phyloP scores from a whole-genome alignment of 176 grass and related monocot genomes.

The Juncus effusus region DNA sequence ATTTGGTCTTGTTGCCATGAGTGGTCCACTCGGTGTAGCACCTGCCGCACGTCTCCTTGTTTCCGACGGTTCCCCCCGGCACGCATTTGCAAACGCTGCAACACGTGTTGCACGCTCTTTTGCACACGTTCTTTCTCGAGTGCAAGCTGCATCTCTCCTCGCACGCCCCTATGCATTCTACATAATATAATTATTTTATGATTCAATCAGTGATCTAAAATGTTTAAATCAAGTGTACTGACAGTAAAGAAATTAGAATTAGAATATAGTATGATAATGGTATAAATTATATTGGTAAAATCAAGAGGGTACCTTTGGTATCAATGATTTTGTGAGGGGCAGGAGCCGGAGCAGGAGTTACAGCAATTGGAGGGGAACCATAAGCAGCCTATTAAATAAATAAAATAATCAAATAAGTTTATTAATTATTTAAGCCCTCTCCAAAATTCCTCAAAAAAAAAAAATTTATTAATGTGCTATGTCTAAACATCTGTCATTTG shows the following conservation, averaged over 20 bases:
- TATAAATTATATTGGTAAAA: background rate
- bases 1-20: constrained; percentile 39
- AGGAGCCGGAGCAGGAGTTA: constrained; percentile 3
- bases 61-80: constrained; percentile 36
- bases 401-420: too few species aligned
- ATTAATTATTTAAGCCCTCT: too few species aligned
- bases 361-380: too few species aligned
- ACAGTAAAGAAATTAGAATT: background rate
- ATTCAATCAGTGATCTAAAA: constrained; percentile 8
- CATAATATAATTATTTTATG: background rate
- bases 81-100: constrained; percentile 43
- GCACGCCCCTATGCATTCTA: constrained; percentile 36
- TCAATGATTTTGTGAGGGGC: constrained; percentile 32
- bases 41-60: constrained; percentile 31
- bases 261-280: background rate
- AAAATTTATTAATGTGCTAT: too few species aligned
- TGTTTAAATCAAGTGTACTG: constrained; percentile 3
- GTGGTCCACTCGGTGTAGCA: constrained; percentile 46
- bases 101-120: constrained; percentile 37
- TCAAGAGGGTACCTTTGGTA: constrained; percentile 12
- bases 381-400: background rate
- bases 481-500: too few species aligned
- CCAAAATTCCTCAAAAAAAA: background rate
- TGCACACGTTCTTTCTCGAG: constrained; percentile 36
- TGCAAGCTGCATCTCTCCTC: constrained; percentile 31